These are phyloP conservation scores for Hymenoscyphus occultus DNA, from an alignment of 2,329 filamentous ascomycete species.

Conservation along the genomic window DNA sequence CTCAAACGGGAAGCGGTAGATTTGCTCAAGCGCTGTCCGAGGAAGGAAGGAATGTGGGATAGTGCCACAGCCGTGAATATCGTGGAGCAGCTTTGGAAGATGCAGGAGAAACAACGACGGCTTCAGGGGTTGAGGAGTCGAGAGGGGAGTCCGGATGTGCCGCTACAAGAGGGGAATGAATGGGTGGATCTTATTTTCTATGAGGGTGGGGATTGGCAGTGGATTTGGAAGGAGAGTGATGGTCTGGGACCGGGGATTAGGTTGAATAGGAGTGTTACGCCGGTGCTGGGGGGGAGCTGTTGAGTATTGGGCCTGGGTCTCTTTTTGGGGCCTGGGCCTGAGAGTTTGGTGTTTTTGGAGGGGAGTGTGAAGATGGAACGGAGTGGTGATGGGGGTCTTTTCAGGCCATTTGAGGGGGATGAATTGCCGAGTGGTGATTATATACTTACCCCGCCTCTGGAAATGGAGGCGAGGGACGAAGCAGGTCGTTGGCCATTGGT, in stretches of 20 bases:
- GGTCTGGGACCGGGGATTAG: neutral
- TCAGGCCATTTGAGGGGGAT: too few relatives aligned
- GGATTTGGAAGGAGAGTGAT: conserved; percentile 20
- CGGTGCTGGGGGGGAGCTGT: neutral
- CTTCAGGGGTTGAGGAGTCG: conserved; percentile 2
- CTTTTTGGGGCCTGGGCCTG: neutral
- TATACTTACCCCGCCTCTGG: neutral
- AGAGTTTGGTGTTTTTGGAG: neutral
- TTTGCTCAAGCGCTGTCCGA: conserved; percentile 26
- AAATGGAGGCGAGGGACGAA: neutral
- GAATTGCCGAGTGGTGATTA: too few relatives aligned
- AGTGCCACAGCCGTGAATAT: conserved; percentile 22
- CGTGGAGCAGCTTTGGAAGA: conserved; percentile 27
- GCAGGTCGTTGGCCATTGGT: neutral
- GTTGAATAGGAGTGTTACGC: neutral
- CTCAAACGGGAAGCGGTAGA: conserved; percentile 27
- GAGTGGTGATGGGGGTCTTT: too few relatives aligned
- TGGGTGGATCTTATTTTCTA: conserved; percentile 24
- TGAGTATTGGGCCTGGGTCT: neutral
- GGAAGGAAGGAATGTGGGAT: conserved; percentile 37
- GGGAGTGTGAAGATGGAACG: too few relatives aligned
- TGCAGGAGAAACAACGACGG: conserved; percentile 23
- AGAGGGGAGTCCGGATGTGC: conserved; percentile 8
- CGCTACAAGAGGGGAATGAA: conserved; percentile 11
- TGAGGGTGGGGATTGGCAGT: conserved; percentile 29